Evolutionary conservation across 2,329 filamentous ascomycete species (phyloP).

Genomic region (Metarhizium rileyi): DNA sequence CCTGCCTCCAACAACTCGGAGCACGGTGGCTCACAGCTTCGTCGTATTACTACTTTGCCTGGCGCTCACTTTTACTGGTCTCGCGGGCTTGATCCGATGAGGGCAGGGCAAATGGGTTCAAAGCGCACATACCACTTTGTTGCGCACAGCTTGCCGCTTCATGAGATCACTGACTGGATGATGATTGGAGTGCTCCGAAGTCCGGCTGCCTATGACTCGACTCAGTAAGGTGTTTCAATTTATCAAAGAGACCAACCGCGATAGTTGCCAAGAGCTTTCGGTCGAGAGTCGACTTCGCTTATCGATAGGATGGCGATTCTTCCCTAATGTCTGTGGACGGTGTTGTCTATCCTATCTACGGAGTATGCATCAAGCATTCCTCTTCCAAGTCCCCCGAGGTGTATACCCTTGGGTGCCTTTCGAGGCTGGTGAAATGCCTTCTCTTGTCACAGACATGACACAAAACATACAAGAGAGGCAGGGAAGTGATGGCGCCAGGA

Average conservation of each 20-base stretch:
- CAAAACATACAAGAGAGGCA: no score
- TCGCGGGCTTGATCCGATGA: background rate
- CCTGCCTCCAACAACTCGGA: background rate
- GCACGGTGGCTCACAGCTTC: background rate
- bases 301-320: no score
- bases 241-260: background rate
- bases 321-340: no score
- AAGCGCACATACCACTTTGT: background rate
- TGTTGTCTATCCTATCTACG: no score
- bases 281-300: no score
- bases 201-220: background rate
- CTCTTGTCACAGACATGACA: no score
- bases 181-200: background rate
- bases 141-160: background rate
- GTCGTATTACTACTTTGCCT: background rate
- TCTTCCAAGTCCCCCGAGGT: no score
- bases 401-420: no score
- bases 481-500: no score
- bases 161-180: background rate
- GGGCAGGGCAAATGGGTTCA: background rate
- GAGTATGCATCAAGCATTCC: no score
- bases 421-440: no score
- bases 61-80: background rate
- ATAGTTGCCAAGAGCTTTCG: background rate
- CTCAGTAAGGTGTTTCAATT: background rate